Conservation (phyloP, 1,284 basidiomycete species). For the Pascua guehoae region DNA sequence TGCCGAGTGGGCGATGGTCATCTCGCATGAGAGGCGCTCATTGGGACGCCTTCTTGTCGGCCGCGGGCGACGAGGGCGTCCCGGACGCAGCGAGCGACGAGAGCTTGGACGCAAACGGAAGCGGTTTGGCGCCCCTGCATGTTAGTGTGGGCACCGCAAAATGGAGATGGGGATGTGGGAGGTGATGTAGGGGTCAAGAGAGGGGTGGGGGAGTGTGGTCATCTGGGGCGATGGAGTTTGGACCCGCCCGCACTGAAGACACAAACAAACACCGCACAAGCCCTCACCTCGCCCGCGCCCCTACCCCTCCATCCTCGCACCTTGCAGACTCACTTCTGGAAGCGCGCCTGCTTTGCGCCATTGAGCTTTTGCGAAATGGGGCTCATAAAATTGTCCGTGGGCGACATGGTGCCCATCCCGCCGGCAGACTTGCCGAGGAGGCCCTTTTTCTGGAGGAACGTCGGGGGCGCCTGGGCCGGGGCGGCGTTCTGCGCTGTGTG, state of each 20-base stretch:
- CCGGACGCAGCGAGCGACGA: slow-evolving; percentile 33
- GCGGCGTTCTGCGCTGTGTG: slow-evolving; percentile 2
- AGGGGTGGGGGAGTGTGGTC: background rate
- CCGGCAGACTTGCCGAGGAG: slow-evolving; percentile 26
- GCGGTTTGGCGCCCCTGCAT: slow-evolving; percentile 30
- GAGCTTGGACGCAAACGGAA: slow-evolving; percentile 38
- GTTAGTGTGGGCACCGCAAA: slow-evolving; percentile 4
- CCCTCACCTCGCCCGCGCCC: background rate
- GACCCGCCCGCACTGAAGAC: background rate
- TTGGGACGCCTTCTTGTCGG: background rate
- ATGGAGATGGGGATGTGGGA: too few species aligned
- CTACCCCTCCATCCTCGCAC: background rate
- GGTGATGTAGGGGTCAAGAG: too few species aligned
- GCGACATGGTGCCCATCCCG: slow-evolving; percentile 64
- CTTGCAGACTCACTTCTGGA: slow-evolving; percentile 64
- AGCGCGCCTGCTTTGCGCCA: slow-evolving; percentile 84
- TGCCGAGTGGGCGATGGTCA: too few species aligned
- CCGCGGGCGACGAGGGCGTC: slow-evolving; percentile 7
- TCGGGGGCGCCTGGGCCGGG: slow-evolving; percentile 18
- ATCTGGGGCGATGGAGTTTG: background rate
- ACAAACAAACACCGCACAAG: too few species aligned
- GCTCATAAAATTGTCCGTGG: slow-evolving; percentile 87
- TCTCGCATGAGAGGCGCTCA: too few species aligned
- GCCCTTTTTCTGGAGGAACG: slow-evolving; percentile 47
- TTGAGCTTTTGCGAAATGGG: slow-evolving; percentile 83